These are phyloP conservation scores for Mycena belliarum DNA, from an alignment of 768 basidiomycete species.

Conservation along the genomic window DNA sequence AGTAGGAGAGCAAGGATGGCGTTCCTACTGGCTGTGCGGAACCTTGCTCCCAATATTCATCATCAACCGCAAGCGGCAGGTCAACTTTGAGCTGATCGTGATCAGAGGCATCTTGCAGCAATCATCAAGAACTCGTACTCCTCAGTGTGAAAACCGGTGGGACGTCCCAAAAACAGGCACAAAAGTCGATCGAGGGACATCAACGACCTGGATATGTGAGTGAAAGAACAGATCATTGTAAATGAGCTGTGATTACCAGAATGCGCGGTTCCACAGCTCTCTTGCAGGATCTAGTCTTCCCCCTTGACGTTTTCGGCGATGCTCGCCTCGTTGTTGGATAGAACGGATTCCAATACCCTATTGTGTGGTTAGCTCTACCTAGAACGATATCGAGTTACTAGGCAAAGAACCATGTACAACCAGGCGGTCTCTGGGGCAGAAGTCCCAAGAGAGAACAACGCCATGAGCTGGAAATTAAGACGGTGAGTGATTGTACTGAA, in stretches of 20 bases:
- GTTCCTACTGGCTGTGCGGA: constrained; percentile 66
- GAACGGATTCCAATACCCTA: constrained; percentile 58
- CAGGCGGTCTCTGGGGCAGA: constrained; percentile 54
- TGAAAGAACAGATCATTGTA: not conserved
- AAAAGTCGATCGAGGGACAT: not conserved
- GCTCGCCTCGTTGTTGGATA: constrained; percentile 63
- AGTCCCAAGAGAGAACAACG: constrained; percentile 38
- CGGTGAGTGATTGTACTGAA: not conserved
- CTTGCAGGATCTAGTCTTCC: constrained; percentile 40
- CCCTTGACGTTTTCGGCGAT: constrained; percentile 44
- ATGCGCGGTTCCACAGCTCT: constrained; percentile 64
- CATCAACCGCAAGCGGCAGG: constrained; percentile 59
- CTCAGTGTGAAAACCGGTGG: not conserved
- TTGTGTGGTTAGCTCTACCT: not conserved
- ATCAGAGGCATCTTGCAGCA: constrained; percentile 31
- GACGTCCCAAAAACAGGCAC: not conserved
- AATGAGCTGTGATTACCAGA: constrained; percentile 44
- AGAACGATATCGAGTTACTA: not conserved
- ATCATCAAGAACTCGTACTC: not conserved
- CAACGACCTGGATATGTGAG: not conserved
- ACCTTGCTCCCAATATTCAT: constrained; percentile 47
- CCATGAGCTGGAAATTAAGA: constrained; percentile 26
- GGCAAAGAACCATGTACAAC: constrained; percentile 39
- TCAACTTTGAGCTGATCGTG: constrained; percentile 74
- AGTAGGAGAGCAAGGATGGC: constrained; percentile 54